A percentile compares a stretch with the other conserved stretches of the same genome.
These are phyloP conservation scores for Aureobasidium pullulans DNA, from an alignment of 2,329 filamentous ascomycete genomes.

Conservation along the genomic window DNA sequence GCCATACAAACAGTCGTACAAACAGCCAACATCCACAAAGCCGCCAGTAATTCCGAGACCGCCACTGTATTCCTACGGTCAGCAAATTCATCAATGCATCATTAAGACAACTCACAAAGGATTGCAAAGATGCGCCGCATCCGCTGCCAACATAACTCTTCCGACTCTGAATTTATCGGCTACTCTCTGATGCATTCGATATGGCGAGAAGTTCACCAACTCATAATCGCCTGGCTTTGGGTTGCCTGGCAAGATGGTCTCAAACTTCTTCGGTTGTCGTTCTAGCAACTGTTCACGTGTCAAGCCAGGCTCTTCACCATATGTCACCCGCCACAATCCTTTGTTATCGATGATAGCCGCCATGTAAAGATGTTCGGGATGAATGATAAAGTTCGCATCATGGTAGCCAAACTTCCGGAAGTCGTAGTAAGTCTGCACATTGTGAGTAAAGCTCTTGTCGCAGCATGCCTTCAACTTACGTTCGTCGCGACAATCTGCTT, in stretches of 20 bases:
- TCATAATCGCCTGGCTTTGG: conserved; percentile 25
- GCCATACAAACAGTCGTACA: conserved; percentile 22
- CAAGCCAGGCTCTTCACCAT: conserved; percentile 29
- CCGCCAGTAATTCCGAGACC: conserved; percentile 22
- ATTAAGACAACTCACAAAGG: conserved; percentile 18
- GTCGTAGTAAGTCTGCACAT: conserved; percentile 23
- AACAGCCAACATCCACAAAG: conserved; percentile 22
- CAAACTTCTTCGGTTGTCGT: conserved; percentile 22
- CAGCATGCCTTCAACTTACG: background rate
- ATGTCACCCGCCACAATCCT: conserved; percentile 35
- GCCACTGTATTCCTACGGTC: conserved; percentile 13
- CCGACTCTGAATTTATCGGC: conserved; percentile 27
- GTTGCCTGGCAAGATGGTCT: conserved; percentile 20
- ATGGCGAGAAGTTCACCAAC: conserved; percentile 31
- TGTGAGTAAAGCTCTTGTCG: background rate
- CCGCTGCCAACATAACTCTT: conserved; percentile 30
- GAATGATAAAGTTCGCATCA: conserved; percentile 36
- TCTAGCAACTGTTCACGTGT: conserved; percentile 20
- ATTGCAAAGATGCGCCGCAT: conserved; percentile 32
- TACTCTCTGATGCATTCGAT: conserved; percentile 34
- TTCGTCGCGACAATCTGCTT: conserved; percentile 18
- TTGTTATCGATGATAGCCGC: conserved; percentile 22
- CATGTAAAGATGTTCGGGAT: conserved; percentile 28
- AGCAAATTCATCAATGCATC: background rate
- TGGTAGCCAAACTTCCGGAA: conserved; percentile 31